Percentiles rank a stretch among this genome's conserved stretches.
These are phyloP conservation scores for Aspergillus persii DNA, from an alignment of 2,329 filamentous ascomycete genomes.

Conservation along the genomic window DNA sequence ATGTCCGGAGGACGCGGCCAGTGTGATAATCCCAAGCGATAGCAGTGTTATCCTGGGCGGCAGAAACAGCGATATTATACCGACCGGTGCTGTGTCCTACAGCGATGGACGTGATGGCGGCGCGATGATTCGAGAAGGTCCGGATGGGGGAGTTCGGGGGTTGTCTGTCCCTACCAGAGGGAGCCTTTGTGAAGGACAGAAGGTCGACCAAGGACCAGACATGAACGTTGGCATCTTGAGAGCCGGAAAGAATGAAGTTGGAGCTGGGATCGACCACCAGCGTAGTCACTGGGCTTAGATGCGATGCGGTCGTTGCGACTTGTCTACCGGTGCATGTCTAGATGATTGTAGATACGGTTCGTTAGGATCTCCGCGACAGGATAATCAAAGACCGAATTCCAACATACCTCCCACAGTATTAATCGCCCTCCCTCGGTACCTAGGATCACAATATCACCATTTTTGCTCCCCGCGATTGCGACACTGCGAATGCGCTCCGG, in stretches of 20 bases:
- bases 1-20: constrained; percentile 73
- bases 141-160: constrained; percentile 65
- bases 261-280: constrained; percentile 67
- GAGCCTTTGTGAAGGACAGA: constrained; percentile 57
- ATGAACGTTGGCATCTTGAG: constrained; percentile 77
- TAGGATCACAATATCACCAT: constrained; percentile 63
- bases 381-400: constrained; percentile 3
- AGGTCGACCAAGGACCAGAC: constrained; percentile 83
- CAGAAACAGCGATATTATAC: constrained; percentile 79
- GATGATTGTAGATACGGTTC: constrained; percentile 4
- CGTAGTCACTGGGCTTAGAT: constrained; percentile 62
- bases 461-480: constrained; percentile 64
- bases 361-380: neutral
- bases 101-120: constrained; percentile 47
- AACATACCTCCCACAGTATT: constrained; percentile 84
- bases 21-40: constrained; percentile 91
- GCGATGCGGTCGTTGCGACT: constrained; percentile 43
- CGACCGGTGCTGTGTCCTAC: constrained; percentile 67
- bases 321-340: constrained; percentile 46
- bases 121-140: constrained; percentile 71
- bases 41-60: constrained; percentile 81
- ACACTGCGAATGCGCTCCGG: constrained; percentile 81
- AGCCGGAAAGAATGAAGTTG: constrained; percentile 47
- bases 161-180: constrained; percentile 39
- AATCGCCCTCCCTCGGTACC: constrained; percentile 83